phyloP scores from a whole-genome alignment of 257 asterid species.

The Solanum pimpinellifolium region DNA sequence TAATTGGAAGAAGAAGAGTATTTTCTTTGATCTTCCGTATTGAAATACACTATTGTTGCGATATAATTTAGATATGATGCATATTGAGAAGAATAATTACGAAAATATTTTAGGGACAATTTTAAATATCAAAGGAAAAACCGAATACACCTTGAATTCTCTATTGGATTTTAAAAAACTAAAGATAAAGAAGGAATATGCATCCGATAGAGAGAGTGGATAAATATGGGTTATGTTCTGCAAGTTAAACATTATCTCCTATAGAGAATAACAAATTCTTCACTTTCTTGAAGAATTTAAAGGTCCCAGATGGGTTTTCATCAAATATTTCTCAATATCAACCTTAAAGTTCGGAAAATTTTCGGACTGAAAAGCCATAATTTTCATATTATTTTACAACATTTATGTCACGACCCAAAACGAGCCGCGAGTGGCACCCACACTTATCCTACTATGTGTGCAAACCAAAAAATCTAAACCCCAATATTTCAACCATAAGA shows the following conservation, averaged over 20 bases:
- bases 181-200: not conserved
- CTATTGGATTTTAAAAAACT: no score
- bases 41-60: not conserved
- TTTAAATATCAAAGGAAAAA: not conserved
- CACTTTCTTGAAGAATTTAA: not conserved
- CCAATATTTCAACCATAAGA: no score
- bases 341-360: not conserved
- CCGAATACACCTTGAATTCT: not conserved
- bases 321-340: not conserved
- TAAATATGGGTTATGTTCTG: not conserved
- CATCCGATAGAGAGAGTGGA: not conserved
- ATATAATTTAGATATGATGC: no score
- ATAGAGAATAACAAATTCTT: not conserved
- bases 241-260: not conserved
- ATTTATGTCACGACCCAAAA: no score
- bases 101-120: not conserved
- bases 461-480: no score
- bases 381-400: not conserved
- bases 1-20: no score
- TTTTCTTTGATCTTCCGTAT: not conserved
- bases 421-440: no score
- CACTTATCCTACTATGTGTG: no score
- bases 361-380: not conserved
- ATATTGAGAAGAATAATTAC: not conserved
- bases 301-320: not conserved